Evolutionary conservation across 768 basidiomycete species (phyloP), one percentile per base, ranked within the genome.

Genomic region (Floccularia luteovirens): DNA sequence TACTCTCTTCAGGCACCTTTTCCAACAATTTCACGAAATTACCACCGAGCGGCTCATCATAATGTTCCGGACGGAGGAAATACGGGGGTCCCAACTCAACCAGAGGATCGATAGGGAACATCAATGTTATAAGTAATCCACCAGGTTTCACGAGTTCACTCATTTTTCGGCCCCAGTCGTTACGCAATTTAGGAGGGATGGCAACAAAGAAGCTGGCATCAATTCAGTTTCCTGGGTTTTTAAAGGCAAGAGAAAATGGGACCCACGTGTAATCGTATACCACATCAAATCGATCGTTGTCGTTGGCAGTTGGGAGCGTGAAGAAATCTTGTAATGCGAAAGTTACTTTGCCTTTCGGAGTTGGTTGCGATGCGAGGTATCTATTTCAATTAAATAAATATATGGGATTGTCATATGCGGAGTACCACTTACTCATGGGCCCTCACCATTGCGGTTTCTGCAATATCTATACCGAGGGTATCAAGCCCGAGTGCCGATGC

Each of bases 201-300:
- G 85, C 83, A 30, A 79, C 79, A 54, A 88, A 86, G 61, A 86
- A 84, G 1, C 79, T 82, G 43, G 14, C 27, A 28, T 8, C 10
- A 8, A 28, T 8, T 8, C 14, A 14, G 11, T 21, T 12, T n/a
- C 34, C 10, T 7, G 17, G 17, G 23, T 21, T 1, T 35, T 20
- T 17, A 17, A 10, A 33, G 2, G 30, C 17, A 31, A 12, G 27
- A 12, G 21, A 28, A 34, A 14, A 5, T 14, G 6, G 48, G 48
- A 51, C 62, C 24, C 40, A 70, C 74, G 82, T 83, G 52, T 80
- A 81, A 53, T 85, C 83, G 48, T 77, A 80, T 4, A 81, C 60
- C 11, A 85, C 53, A 43, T 78, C 74, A 47, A 74, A 81, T 5
- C 49, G 53, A 24, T 66, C 60, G 1, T 54, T 53, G 1, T 28